phyloP scores from a whole-genome alignment of 2,329 filamentous ascomycete species.

The Clonostachys solani region DNA sequence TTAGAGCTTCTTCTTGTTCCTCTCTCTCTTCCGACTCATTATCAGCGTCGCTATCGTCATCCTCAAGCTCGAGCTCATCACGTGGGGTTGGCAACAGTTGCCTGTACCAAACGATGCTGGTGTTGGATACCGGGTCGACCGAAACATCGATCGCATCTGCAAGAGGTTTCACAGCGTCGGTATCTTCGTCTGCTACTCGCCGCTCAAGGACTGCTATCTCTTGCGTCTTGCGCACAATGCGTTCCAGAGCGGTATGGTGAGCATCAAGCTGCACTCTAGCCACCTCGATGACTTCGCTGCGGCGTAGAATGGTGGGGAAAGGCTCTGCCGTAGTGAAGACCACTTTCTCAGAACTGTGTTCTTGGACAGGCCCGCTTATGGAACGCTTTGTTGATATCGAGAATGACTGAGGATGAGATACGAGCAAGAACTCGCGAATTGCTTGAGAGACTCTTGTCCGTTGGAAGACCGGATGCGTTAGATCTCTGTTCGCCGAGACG shows the following conservation, averaged over 20 bases:
- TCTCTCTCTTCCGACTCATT: slow-evolving; percentile 34
- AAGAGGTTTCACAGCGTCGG: slow-evolving; percentile 63
- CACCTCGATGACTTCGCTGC: slow-evolving; percentile 75
- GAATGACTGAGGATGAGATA: slow-evolving; percentile 73
- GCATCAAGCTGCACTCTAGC: slow-evolving; percentile 66
- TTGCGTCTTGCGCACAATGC: slow-evolving; percentile 84
- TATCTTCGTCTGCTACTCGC: slow-evolving; percentile 67
- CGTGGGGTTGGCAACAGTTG: slow-evolving; percentile 59
- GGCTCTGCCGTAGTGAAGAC: slow-evolving; percentile 79
- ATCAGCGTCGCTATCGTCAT: slow-evolving; percentile 29
- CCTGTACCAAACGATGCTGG: slow-evolving; percentile 74
- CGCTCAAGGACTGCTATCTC: slow-evolving; percentile 77
- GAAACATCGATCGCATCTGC: slow-evolving; percentile 75
- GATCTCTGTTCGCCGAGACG: slow-evolving; percentile 77
- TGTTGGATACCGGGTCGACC: slow-evolving; percentile 70
- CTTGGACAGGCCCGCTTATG: slow-evolving; percentile 62
- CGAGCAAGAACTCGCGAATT: slow-evolving; percentile 81
- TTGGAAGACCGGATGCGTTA: slow-evolving; percentile 80
- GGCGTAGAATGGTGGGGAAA: slow-evolving; percentile 86
- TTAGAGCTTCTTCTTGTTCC: slow-evolving; percentile 42
- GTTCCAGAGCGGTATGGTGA: slow-evolving; percentile 84
- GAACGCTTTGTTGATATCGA: slow-evolving; percentile 70
- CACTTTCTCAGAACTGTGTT: slow-evolving; percentile 78
- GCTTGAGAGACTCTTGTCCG: slow-evolving; percentile 78
- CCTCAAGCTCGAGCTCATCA: slow-evolving; percentile 6